Base-by-base conservation (phyloP, 164 flowering plant genomes). In the Aristolochia fimbriata region DNA sequence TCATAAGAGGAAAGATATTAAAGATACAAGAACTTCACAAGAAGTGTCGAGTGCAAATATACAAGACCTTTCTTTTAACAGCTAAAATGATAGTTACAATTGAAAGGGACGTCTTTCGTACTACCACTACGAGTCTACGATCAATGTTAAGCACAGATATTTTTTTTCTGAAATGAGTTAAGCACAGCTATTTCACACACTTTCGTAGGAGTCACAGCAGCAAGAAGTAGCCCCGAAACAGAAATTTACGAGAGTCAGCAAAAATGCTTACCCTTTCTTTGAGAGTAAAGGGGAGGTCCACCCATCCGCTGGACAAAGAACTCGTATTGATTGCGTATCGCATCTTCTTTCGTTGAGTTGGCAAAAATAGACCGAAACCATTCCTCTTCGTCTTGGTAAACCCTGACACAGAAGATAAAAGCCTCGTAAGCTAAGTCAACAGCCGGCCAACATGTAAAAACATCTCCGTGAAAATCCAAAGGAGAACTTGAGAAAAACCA, bases 271-370 rank as follows among this genome's bases (percentile, higher is more conserved):
- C 98, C 98, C 81, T 71, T 91, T 57, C 96, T 75, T 68, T 85
- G 87, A 59, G 89, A 82, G 71, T 73, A 91, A 43, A 91, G 73
- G 55, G 92, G 80, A 49, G 96, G 98, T 4, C 98, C 98, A 56
- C 96, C 98, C 98, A 88, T 91, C 70, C 98, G 74, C 73, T 91
- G 98, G 66, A 84, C 95, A 66, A 91, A 85, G 70, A 91, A 91
- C 71, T 91, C 98, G 46, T 88, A 91, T 52, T 91, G 98, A 55
- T 91, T 91, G 69, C 71, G 88, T 56, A 91, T 91, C 1, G 96
- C 98, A 48, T 91, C 95, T 70, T 91, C 96, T 67, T 88, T 91
- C 59, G 65, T 80, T 1, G 98, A 91, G 65, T 77, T 74, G 0
- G 84, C 83, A 61, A 91, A 91, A 16, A 91, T 87, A 41, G 84